Evolutionary conservation across 495 filamentous ascomycete species (phyloP), one percentile per base, ranked within the genome.

Genomic region (Aspergillus asperescens): DNA sequence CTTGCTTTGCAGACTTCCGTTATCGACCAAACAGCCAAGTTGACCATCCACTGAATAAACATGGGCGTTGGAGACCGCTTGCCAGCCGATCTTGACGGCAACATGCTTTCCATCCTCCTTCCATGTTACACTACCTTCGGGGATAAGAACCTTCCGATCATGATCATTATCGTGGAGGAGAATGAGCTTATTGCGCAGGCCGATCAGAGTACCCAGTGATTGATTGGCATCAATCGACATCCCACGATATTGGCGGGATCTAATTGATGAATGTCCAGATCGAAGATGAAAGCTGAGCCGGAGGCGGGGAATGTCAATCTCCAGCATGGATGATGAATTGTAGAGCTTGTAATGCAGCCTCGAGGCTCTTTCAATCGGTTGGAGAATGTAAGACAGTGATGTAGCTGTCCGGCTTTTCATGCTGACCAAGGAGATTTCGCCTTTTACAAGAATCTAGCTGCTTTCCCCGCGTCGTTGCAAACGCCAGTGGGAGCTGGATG

Each of bases 171-270:
- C 55, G 16, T 59, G 57, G 0, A 15, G 7, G 1, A 86, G 64
- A 15, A 85, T 61, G 6, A 87, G 69, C 42, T 72, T 80, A 54
- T 68, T 81, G 1, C 48, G 16, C 8, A 88, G 69, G 0, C 84
- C 82, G 52, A 73, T 54, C 6, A 87, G 57, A 0, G 79, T 75
- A 0, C 68, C 76, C 5, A 83, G 51, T 0, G 58, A 62, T 55
- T 86, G 85, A 22, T 65, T 39, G 1, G 42, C 24, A 58, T 83
- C 81, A 4, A 88, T 60, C 1, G 52, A 38, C 76, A 82, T 82
- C 1, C 73, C 76, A 9, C 70, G 75, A 46, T 77, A 80, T 49
- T 86, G 72, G 13, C 68, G 66, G 3, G 72, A 83, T 35, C 66
- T 51, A n/a, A 84, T 59, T 0, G 49, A 18, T 2, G 60, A 55